Evolutionary conservation across 352 stramenopile species (phyloP).

Genomic region (Phytophthora pisi): DNA sequence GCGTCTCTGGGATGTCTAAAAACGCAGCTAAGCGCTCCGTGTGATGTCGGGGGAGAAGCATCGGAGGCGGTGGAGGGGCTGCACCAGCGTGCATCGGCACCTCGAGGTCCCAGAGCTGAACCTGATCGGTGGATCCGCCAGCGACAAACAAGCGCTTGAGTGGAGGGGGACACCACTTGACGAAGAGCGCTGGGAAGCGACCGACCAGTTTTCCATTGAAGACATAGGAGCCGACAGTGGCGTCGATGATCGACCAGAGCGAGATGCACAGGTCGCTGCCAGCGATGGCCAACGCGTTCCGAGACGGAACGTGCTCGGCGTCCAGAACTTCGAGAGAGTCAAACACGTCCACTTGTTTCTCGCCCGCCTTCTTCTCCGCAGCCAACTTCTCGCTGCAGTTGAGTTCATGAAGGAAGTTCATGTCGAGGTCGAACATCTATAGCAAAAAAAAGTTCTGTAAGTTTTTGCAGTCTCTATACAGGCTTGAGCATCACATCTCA

Average conservation of each 20-base stretch:
- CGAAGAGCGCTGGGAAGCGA: conserved; percentile 49
- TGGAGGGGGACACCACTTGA: conserved; percentile 60
- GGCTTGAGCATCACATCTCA: neutral
- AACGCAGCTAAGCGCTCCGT: conserved; percentile 61
- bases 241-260: conserved; percentile 74
- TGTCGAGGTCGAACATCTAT: conserved; percentile 71
- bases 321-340: conserved; percentile 54
- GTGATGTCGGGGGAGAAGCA: conserved; percentile 39
- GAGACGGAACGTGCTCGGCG: conserved; percentile 55
- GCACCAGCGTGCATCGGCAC: conserved; percentile 34
- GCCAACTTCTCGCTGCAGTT: conserved; percentile 55
- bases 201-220: conserved; percentile 64
- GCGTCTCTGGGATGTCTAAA: conserved; percentile 57
- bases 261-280: conserved; percentile 63
- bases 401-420: conserved; percentile 71
- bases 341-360: conserved; percentile 36
- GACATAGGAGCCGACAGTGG: conserved; percentile 61
- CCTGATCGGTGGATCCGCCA: conserved; percentile 40
- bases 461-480: neutral
- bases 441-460: conserved; percentile 5
- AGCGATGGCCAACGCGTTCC: conserved; percentile 61
- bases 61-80: conserved; percentile 32
- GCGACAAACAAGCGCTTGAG: conserved; percentile 59
- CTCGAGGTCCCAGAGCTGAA: conserved; percentile 77
- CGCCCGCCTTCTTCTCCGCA: conserved; percentile 36